Evolutionary conservation across 2,329 filamentous ascomycete species (phyloP).

Genomic region (Colletotrichum zoysiae): DNA sequence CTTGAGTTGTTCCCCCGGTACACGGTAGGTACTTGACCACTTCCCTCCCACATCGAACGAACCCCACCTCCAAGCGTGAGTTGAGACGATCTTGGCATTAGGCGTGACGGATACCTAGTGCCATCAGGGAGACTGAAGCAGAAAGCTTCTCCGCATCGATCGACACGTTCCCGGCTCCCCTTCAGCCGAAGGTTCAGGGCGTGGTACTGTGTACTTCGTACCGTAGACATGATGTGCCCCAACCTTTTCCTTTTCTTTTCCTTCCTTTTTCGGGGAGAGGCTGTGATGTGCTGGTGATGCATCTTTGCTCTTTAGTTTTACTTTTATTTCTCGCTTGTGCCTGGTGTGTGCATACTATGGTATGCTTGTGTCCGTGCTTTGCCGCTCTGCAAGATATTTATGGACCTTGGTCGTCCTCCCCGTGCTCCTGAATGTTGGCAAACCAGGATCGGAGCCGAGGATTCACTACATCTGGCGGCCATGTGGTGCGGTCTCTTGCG

Average conservation of each 20-base stretch:
- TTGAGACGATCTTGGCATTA: conserved; percentile 37
- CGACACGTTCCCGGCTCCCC: conserved; percentile 37
- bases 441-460: conserved; percentile 33
- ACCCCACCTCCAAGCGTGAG: conserved; percentile 8
- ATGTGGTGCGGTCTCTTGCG: conserved; percentile 28
- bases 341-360: background rate
- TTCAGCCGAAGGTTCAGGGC: conserved; percentile 34
- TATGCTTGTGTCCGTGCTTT: conserved; percentile 14
- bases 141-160: conserved; percentile 42
- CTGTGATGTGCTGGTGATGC: conserved; percentile 1
- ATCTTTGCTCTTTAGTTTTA: background rate
- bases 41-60: conserved; percentile 18
- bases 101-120: conserved; percentile 4
- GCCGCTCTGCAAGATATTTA: conserved; percentile 28
- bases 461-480: conserved; percentile 26
- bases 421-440: conserved; percentile 22
- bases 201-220: background rate
- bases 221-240: background rate
- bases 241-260: background rate
- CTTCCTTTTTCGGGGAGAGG: background rate
- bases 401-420: conserved; percentile 27
- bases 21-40: background rate
- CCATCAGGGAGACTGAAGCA: conserved; percentile 34
- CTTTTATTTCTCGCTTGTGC: conserved; percentile 1
- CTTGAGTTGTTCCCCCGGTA: background rate